Evolutionary conservation across 202 grass and related monocot species (phyloP), one percentile per base, ranked within the genome.

Genomic region (Panicum hallii): DNA sequence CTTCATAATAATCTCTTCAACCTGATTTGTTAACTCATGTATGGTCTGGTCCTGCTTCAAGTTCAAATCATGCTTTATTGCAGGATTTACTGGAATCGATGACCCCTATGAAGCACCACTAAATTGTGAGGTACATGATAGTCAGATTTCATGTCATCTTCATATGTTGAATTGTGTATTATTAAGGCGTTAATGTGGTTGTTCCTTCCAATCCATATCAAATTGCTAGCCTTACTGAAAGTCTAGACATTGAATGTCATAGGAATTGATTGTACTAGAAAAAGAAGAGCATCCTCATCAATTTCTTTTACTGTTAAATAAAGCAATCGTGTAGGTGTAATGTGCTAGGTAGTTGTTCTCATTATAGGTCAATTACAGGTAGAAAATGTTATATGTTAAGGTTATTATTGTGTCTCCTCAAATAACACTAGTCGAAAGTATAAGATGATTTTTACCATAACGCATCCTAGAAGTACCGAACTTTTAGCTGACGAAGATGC

Each of bases 41-140:
- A 16, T 53, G 40, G 13, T 48, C 81, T 16, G 55, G 30, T 43
- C 38, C 54, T 23, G 46, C 61, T 73, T 88, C 67, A 86, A 45
- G 12, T 16, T 83, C 10, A 48, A 82, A 81, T 68, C 60, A 84
- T 53, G 50, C 70, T 41, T 82, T 67, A 0, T 87, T 92, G 28
- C 91, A 99, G 97, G 97, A 88, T 99, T 99, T 84, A 99, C 97
- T 78, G 97, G 97, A 84, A 99, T 99, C 48, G 91, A 99, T 82
- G 97, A 96, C 86, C 97, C 97, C 48, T 99, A 99, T 67, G 97
- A 99, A 77, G 49, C 84, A 71, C 97, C 97, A 56, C 76, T 94
- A 55, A 94, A 99, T 70, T 96, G 84, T 14, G 97, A 99, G 97
- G 97, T 99, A 96, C 60, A 47, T 63, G 8, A 28, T 82, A 22